A percentile compares a stretch with the other conserved stretches of the same genome.
Conservation (phyloP, 2,329 filamentous ascomycete genomes). For the Clonostachys solani region DNA sequence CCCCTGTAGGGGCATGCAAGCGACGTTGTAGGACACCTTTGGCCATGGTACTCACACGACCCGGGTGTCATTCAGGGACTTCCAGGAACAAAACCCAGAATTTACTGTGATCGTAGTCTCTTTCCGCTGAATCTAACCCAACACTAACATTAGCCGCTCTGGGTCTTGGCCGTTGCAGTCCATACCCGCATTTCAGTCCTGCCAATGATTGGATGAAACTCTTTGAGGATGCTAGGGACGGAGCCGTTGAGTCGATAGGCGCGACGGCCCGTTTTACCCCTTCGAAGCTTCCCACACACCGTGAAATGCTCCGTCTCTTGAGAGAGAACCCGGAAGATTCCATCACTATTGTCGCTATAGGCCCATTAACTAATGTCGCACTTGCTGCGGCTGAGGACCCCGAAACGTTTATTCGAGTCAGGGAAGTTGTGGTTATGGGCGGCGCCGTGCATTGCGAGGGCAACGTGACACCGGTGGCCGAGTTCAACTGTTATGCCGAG, state of each 20-base stretch:
- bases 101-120: no score
- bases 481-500: slow-evolving; percentile 96
- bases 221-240: slow-evolving; percentile 34
- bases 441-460: slow-evolving; percentile 76
- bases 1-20: no score
- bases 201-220: slow-evolving; percentile 68
- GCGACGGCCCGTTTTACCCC: slow-evolving; percentile 65
- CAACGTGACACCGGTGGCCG: slow-evolving; percentile 80
- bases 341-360: slow-evolving; percentile 85
- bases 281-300: slow-evolving; percentile 70
- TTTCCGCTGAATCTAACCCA: no score
- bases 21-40: no score
- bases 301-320: slow-evolving; percentile 86
- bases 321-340: slow-evolving; percentile 77
- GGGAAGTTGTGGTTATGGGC: slow-evolving; percentile 94
- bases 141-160: no score
- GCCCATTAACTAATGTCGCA: slow-evolving; percentile 90
- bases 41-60: no score
- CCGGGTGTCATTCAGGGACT: no score
- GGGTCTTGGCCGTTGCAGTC: no score
- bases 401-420: slow-evolving; percentile 81
- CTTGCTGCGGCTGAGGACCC: slow-evolving; percentile 84
- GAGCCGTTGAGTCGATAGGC: slow-evolving; percentile 22
- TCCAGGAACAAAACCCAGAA: no score
- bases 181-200: slow-evolving; percentile 69